Evolutionary conservation across 2,329 filamentous ascomycete genomes (phyloP), one percentile per base, ranked within the genome.

Genomic region (Claviceps quebecensis): DNA sequence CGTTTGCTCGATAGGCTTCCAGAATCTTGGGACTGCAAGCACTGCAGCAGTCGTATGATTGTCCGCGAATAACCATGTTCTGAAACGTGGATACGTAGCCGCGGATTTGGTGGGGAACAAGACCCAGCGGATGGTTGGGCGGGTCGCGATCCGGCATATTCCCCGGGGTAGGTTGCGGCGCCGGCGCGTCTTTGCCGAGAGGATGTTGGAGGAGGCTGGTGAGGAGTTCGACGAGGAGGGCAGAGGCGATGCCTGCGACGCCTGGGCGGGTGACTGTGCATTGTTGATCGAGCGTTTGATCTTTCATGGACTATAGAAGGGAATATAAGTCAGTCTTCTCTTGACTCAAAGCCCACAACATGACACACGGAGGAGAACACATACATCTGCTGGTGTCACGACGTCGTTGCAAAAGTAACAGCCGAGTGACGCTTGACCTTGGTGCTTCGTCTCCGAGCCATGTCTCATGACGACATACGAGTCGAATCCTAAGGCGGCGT

Each of bases 341-440:
- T 8, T 49, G 47, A 34, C 23, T 34, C 7, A 23, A 34, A 34
- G 14, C 22, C 38, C 22, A 41, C 40, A 22, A 38, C 26, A 41
- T 34, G 39, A 44, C 13, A 26, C 23, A 34, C 34, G 23, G 14
- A n/a, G 5, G 45, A 17, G 11, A 43, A 16, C 43, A 76, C 84
- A 80, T 72, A 95, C 90, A 70, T 97, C 88, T 55, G 84, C 84
- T 22, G 93, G 93, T 6, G 91, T 87, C 48, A 97, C 91, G 26
- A 98, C 91, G 65, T 98, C 93, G 61, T 95, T 97, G 70, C 93
- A 98, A 68, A 97, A 98, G 66, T 98, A 98, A 68, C 93, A 98
- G 9, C 93, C 93, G 26, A 97, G 74, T 26, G 87, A 81, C 49
- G 80, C 72, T 50, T 80, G 73, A n/a, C 70, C 74, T 11, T 77